Base-by-base conservation (phyloP, 495 filamentous ascomycete genomes). In the Aspergillus steynii region DNA sequence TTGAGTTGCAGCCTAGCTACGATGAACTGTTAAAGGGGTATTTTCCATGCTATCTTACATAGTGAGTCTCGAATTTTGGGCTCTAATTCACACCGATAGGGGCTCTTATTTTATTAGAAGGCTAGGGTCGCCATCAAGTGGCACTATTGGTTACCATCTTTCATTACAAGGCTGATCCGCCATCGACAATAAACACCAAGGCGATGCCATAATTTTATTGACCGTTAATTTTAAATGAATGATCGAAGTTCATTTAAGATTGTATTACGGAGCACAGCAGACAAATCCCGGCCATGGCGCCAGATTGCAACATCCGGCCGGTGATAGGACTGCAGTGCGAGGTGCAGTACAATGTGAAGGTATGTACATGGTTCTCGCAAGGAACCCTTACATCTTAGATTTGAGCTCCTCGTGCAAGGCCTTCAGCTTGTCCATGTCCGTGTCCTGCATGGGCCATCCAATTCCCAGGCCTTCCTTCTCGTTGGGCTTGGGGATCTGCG, bases 401-500 rank as follows among this genome's bases (percentile, higher is more conserved):
- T 94, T 96, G 66, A 99, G 76, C 57, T 94, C 89, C 74, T 92
- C 91, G 60, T 79, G 77, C 63, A 95, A 78, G 60, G 82, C 86
- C 84, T 93, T 93, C 61, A 99, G 73, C 73, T 85, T 83, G 8
- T 90, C 90, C 88, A 94, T 96, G 66, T 97, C 89, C 4, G 85
- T 80, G 63, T 76, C 73, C 80, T 93, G 81, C 56, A 85, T 75
- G 42, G 93, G 92, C 95, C 95, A 99, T 28, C 78, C 71, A 60
- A 99, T 83, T 27, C 80, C 85, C 49, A 99, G 77, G 20, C 95
- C 95, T 72, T 98, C 90, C 54, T 80, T 65, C 64, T 87, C 79
- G 72, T 93, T 96, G 51, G 96, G 95, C 80, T 99, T 99, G 55
- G 96, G 95, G 65, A 98, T 99, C 91, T 93, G 62, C 42, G 51